Evolutionary conservation across 345 rosid species (phyloP).

Genomic region (Syzygium aromaticum): DNA sequence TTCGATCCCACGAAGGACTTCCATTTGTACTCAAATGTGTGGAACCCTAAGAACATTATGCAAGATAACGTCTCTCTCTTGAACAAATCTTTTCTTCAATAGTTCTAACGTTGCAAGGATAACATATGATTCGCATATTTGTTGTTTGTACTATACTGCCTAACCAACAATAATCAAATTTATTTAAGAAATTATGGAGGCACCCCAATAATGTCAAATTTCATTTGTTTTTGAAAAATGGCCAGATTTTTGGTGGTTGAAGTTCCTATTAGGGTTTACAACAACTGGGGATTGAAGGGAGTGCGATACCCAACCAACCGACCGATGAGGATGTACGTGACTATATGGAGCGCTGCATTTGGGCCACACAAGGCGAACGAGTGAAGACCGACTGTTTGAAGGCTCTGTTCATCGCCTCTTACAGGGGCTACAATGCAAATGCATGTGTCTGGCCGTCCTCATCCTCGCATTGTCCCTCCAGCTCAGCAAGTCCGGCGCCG

Average conservation of each 20-base stretch:
- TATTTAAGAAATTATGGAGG: not conserved
- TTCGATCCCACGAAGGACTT: conserved; percentile 53
- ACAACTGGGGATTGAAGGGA: conserved; percentile 35
- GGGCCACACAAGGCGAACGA: conserved; percentile 59
- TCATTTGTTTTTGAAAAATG: not conserved
- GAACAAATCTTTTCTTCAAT: not conserved
- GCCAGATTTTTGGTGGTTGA: conserved; percentile 40
- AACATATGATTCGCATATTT: not conserved
- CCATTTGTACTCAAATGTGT: conserved; percentile 47
- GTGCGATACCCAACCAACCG: conserved; percentile 41
- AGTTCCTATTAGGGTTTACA: conserved; percentile 48
- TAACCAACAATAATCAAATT: not conserved
- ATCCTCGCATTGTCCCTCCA: conserved; percentile 13
- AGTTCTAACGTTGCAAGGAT: not conserved
- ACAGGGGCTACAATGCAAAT: conserved; percentile 32
- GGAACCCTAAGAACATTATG: conserved; percentile 47
- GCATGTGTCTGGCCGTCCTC: conserved; percentile 32
- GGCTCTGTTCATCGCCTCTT: conserved; percentile 54
- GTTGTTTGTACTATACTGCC: not conserved
- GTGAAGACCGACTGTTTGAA: conserved; percentile 54
- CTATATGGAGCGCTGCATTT: conserved; percentile 53
- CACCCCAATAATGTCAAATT: not conserved
- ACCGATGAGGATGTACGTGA: conserved; percentile 41
- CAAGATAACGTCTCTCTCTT: conserved; percentile 2
- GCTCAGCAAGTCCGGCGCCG: not conserved